Evolutionary conservation across 2,329 filamentous ascomycete genomes (phyloP).

Genomic region (Xylariaceae sp.): DNA sequence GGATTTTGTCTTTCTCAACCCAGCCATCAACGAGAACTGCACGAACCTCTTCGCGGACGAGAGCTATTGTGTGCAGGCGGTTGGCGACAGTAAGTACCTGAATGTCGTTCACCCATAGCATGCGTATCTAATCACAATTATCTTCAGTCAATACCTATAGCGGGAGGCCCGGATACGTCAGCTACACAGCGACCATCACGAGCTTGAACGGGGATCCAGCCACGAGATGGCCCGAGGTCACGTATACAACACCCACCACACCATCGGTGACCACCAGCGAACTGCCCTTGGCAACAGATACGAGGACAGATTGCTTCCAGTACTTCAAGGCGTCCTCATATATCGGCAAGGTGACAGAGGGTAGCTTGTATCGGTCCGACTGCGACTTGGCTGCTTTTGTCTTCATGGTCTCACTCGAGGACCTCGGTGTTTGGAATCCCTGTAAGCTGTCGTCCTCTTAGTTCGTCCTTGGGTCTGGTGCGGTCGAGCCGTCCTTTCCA

Average conservation of each 20-base stretch:
- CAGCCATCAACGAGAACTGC: slow-evolving; percentile 8
- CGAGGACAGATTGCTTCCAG: not conserved
- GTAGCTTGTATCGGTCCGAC: not conserved
- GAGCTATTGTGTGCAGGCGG: slow-evolving; percentile 6
- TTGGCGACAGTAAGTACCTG: slow-evolving; percentile 1
- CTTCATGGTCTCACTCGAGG: not conserved
- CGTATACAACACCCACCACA: not conserved
- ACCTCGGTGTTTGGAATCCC: not conserved
- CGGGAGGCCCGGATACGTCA: no score
- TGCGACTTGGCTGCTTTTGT: not conserved
- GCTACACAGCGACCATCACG: not conserved
- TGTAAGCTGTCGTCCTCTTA: not conserved
- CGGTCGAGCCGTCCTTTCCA: no score
- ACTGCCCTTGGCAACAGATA: not conserved
- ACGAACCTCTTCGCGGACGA: not conserved
- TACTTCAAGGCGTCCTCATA: not conserved
- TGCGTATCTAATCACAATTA: no score
- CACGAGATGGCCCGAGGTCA: not conserved
- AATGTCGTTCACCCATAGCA: no score
- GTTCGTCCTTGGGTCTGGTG: no score
- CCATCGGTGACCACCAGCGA: not conserved
- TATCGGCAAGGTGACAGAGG: not conserved
- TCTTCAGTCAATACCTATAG: no score
- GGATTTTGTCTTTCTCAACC: slow-evolving; percentile 36
- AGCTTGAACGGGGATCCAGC: not conserved